These are phyloP conservation scores for Penicillium sp. DNA, from an alignment of 2,329 filamentous ascomycete species.

Conservation along the genomic window DNA sequence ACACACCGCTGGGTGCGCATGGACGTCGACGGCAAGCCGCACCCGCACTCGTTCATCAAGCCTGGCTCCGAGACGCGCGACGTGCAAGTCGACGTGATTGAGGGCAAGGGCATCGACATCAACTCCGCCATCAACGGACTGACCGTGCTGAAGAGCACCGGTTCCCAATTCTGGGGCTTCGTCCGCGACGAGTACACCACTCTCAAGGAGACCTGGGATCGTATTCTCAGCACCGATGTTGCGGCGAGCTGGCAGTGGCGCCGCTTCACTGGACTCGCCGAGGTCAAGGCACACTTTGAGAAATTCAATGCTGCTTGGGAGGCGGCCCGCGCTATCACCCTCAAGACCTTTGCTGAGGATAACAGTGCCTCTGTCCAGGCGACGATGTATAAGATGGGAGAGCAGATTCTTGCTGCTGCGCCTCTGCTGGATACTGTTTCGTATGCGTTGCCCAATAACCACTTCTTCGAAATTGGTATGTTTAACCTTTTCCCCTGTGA, in stretches of 20 bases:
- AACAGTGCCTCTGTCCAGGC: constrained; percentile 89
- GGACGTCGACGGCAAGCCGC: constrained; percentile 78
- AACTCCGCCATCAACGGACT: constrained; percentile 76
- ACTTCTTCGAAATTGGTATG: constrained; percentile 87
- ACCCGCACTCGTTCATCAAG: constrained; percentile 91
- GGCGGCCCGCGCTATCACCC: constrained; percentile 76
- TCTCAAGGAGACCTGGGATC: constrained; percentile 85
- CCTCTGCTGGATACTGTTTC: constrained; percentile 70
- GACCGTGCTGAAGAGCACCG: constrained; percentile 91
- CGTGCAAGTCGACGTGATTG: constrained; percentile 68
- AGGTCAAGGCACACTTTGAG: constrained; percentile 61
- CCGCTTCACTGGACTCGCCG: constrained; percentile 62
- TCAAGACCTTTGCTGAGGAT: constrained; percentile 86
- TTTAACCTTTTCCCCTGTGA: constrained; percentile 5
- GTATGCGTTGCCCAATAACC: constrained; percentile 93
- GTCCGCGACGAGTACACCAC: constrained; percentile 91
- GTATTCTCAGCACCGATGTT: constrained; percentile 91
- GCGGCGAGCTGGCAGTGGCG: constrained; percentile 86
- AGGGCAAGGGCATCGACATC: constrained; percentile 69
- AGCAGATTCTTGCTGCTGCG: constrained; percentile 74
- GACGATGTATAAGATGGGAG: constrained; percentile 99
- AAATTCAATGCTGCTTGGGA: constrained; percentile 79
- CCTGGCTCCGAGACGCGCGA: constrained; percentile 85
- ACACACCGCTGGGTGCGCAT: constrained; percentile 92
- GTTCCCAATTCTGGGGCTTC: constrained; percentile 93